Percentiles rank a stretch among this genome's conserved stretches.
Conservation (phyloP, 1,139 yeast species). For the Taphrina pruni region DNA sequence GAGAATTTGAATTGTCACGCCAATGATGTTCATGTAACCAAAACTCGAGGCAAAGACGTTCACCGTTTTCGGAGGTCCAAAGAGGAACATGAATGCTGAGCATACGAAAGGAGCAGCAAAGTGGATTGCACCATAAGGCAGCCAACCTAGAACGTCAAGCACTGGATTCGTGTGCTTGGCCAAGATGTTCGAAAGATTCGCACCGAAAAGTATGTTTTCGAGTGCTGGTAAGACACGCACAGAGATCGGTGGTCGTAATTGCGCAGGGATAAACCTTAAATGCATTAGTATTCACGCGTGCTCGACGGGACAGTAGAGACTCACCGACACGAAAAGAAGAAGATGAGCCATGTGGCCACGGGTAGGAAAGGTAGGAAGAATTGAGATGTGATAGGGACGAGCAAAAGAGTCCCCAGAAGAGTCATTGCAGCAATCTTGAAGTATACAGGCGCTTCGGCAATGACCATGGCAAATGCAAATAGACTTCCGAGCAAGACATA, state of each 20-base stretch:
- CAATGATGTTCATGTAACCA: constrained; percentile 93
- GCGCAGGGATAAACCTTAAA: constrained; percentile 69
- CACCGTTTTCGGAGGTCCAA: constrained; percentile 90
- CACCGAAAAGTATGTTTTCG: constrained; percentile 93
- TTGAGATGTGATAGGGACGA: constrained; percentile 80
- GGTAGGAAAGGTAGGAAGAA: constrained; percentile 87
- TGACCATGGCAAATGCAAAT: constrained; percentile 58
- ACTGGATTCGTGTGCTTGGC: constrained; percentile 73
- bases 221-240: constrained; percentile 92
- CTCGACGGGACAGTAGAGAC: background rate
- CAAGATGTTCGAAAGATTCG: constrained; percentile 82
- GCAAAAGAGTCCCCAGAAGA: constrained; percentile 54
- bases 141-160: constrained; percentile 88
- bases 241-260: constrained; percentile 84
- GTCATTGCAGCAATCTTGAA: constrained; percentile 57
- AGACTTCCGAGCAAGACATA: constrained; percentile 56
- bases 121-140: constrained; percentile 92
- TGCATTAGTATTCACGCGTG: background rate
- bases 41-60: constrained; percentile 91
- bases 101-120: constrained; percentile 88
- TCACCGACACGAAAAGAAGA: constrained; percentile 64
- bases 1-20: constrained; percentile 77
- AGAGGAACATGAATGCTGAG: constrained; percentile 76
- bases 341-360: constrained; percentile 82
- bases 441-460: constrained; percentile 61